Conservation (phyloP, 768 basidiomycete genomes). For the Mycena venus region DNA sequence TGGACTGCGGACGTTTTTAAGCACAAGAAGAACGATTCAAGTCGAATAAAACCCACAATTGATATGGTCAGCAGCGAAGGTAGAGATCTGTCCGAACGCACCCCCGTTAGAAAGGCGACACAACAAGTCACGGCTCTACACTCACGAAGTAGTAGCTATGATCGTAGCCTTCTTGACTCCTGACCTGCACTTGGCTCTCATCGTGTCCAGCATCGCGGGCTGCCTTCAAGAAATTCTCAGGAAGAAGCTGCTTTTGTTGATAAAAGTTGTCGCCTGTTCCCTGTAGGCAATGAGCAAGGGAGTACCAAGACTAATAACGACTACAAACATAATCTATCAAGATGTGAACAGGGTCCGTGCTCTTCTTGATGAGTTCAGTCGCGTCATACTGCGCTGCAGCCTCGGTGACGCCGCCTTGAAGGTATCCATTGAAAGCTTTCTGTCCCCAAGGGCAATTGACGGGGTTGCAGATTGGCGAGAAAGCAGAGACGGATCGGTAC, state of each 20-base stretch:
- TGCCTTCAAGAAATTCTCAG: constrained; percentile 88
- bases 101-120: neutral
- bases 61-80: constrained; percentile 91
- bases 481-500: constrained; percentile 92
- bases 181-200: constrained; percentile 81
- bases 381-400: constrained; percentile 85
- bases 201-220: constrained; percentile 81
- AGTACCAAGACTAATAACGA: neutral
- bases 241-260: constrained; percentile 88
- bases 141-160: constrained; percentile 90
- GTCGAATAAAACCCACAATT: constrained; percentile 71
- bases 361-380: constrained; percentile 79
- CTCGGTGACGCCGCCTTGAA: constrained; percentile 82
- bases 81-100: constrained; percentile 76
- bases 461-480: constrained; percentile 90
- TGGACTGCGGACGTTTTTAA: constrained; percentile 69
- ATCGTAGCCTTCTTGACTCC: constrained; percentile 88
- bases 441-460: constrained; percentile 91
- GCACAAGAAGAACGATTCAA: constrained; percentile 13
- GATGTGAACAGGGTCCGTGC: constrained; percentile 77
- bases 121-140: neutral
- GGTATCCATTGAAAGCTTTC: constrained; percentile 91
- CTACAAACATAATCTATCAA: constrained; percentile 86
- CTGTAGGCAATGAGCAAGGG: constrained; percentile 49
- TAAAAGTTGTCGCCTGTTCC: constrained; percentile 88